A percentile compares a stretch with the other conserved stretches of the same genome.
These are phyloP conservation scores for Gnaphalium uliginosum DNA, from an alignment of 129 eudicot species.

Conservation along the genomic window DNA sequence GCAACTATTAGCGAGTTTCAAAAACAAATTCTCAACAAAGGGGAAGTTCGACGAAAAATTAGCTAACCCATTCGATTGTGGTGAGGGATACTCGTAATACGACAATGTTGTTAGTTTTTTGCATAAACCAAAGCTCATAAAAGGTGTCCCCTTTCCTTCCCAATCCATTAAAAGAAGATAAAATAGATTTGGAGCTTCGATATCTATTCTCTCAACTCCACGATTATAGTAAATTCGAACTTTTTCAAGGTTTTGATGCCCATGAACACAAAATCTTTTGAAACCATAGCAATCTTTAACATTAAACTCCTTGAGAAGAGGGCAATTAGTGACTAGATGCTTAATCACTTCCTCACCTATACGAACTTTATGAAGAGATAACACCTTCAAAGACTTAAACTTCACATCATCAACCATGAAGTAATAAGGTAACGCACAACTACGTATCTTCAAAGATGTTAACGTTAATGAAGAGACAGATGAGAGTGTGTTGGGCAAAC, in stretches of 20 bases:
- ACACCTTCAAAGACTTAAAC: not conserved
- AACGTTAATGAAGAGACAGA: not conserved
- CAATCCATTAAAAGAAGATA: not conserved
- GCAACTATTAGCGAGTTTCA: not conserved
- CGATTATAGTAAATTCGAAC: not conserved
- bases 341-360: conserved; percentile 1
- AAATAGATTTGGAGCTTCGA: not conserved
- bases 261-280: not conserved
- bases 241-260: not conserved
- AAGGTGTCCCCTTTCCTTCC: not conserved
- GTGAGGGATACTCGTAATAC: not conserved
- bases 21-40: not conserved
- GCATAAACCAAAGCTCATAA: not conserved
- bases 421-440: not conserved
- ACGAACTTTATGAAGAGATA: not conserved
- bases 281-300: not conserved
- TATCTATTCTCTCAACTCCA: not conserved
- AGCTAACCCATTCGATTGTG: not conserved
- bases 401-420: not conserved
- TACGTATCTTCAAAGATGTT: not conserved
- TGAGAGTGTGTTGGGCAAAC: not conserved
- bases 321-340: not conserved
- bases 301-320: not conserved
- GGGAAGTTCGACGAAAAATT: not conserved
- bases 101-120: not conserved